These are phyloP conservation scores for Globisporangium mamillatum DNA, from an alignment of 352 stramenopile species.

Conservation along the genomic window DNA sequence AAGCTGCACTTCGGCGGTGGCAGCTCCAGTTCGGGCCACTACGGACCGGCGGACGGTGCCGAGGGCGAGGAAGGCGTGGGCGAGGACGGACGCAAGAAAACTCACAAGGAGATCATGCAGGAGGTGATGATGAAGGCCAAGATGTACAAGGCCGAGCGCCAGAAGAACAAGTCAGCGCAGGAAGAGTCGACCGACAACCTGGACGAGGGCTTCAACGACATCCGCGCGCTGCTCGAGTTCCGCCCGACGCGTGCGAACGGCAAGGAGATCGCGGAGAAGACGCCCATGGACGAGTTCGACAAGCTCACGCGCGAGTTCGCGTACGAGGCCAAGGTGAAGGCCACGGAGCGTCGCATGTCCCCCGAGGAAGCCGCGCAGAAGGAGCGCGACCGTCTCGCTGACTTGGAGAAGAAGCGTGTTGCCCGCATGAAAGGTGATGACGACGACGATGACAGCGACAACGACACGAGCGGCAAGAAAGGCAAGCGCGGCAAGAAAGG, in stretches of 20 bases:
- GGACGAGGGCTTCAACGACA: constrained; percentile 68
- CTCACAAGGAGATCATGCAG: constrained; percentile 88
- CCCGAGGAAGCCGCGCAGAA: constrained; percentile 93
- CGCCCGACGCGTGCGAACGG: constrained; percentile 69
- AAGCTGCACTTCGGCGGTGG: constrained; percentile 85
- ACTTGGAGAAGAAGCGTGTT: constrained; percentile 92
- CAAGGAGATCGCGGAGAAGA: constrained; percentile 58
- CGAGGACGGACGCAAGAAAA: constrained; percentile 59
- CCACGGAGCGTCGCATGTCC: constrained; percentile 93
- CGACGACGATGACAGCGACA: constrained; percentile 60
- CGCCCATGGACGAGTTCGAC: constrained; percentile 84
- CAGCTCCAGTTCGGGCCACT: constrained; percentile 11
- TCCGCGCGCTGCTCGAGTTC: constrained; percentile 72
- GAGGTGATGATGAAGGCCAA: constrained; percentile 92
- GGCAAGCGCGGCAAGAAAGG: constrained; percentile 30
- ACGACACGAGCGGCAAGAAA: constrained; percentile 53
- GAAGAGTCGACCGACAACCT: constrained; percentile 75
- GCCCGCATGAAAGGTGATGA: constrained; percentile 94
- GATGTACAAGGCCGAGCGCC: constrained; percentile 84
- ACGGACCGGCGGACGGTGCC: constrained; percentile 13
- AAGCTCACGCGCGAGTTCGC: constrained; percentile 74
- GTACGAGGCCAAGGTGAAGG: constrained; percentile 92
- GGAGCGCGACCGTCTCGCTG: constrained; percentile 88
- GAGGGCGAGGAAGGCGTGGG: constrained; percentile 16
- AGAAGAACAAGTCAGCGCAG: constrained; percentile 83